Percentiles rank a stretch among this genome's conserved stretches.
Evolutionary conservation across 106 monocot species (phyloP).

Genomic region (Allium fistulosum): DNA sequence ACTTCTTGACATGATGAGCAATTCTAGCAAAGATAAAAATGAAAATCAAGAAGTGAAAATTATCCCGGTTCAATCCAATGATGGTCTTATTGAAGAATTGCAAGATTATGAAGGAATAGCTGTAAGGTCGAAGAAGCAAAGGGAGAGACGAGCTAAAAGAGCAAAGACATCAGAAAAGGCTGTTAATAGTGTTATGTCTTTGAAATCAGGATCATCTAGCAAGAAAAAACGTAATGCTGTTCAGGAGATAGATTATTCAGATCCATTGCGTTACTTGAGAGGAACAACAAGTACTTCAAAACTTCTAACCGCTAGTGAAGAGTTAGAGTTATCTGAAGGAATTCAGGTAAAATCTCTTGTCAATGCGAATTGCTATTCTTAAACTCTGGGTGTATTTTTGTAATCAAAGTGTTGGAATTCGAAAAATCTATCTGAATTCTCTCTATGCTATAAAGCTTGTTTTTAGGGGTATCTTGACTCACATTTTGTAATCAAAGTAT

Average conservation of each 20-base stretch:
- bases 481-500: no score
- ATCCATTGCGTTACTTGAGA: slow-evolving; percentile 66
- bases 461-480: no score
- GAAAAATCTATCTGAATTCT: no score
- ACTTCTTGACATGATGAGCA: not conserved
- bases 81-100: slow-evolving; percentile 7
- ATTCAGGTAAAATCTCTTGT: slow-evolving; percentile 54
- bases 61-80: slow-evolving; percentile 1
- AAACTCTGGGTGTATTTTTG: no score
- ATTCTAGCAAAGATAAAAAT: not conserved
- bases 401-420: no score
- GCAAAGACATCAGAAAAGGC: slow-evolving; percentile 45
- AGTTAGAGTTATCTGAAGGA: slow-evolving; percentile 71
- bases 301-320: slow-evolving; percentile 76
- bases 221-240: slow-evolving; percentile 48
- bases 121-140: slow-evolving; percentile 68
- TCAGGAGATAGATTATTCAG: slow-evolving; percentile 63
- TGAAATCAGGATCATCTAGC: slow-evolving; percentile 39
- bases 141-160: slow-evolving; percentile 71
- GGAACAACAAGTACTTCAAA: slow-evolving; percentile 50
- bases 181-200: slow-evolving; percentile 17
- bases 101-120: slow-evolving; percentile 18
- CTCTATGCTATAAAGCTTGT: no score
- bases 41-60: slow-evolving; percentile 5
- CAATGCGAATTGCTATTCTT: no score